These are phyloP conservation scores for Pseudodiploospora longispora DNA, from an alignment of 2,329 filamentous ascomycete genomes.

Conservation along the genomic window DNA sequence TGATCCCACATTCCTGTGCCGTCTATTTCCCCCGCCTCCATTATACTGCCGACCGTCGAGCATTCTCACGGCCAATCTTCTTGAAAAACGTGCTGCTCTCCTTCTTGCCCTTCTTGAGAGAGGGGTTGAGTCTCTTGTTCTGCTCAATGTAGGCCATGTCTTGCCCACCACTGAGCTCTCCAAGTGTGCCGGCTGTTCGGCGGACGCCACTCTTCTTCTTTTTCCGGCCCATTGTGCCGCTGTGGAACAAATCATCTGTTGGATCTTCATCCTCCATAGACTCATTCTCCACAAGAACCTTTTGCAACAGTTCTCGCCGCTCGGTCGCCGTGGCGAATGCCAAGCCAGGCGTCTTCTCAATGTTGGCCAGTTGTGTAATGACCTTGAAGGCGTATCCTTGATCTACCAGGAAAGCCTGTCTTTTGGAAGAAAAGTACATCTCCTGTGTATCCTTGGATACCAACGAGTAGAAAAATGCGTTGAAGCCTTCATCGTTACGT, in stretches of 20 bases:
- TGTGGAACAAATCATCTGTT: slow-evolving; percentile 33
- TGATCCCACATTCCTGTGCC: too few relatives aligned
- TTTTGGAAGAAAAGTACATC: slow-evolving; percentile 95
- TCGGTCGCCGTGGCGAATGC: slow-evolving; percentile 73
- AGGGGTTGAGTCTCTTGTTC: slow-evolving; percentile 59
- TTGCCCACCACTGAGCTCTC: slow-evolving; percentile 81
- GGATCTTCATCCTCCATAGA: slow-evolving; percentile 65
- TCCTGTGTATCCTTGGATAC: slow-evolving; percentile 97
- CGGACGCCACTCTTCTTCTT: slow-evolving; percentile 53
- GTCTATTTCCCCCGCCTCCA: too few relatives aligned
- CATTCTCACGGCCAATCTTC: slow-evolving; percentile 34
- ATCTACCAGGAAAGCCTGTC: slow-evolving; percentile 94
- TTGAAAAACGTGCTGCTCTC: slow-evolving; percentile 34
- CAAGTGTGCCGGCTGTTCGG: slow-evolving; percentile 76
- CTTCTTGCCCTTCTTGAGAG: slow-evolving; percentile 30
- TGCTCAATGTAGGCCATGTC: slow-evolving; percentile 96
- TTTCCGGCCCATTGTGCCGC: slow-evolving; percentile 38
- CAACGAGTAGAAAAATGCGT: slow-evolving; percentile 96
- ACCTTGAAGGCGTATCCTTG: slow-evolving; percentile 99
- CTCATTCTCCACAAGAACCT: slow-evolving; percentile 84
- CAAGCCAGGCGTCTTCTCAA: slow-evolving; percentile 74
- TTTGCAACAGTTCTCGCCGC: slow-evolving; percentile 76
- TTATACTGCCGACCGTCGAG: slow-evolving; percentile 19
- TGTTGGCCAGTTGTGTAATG: slow-evolving; percentile 88
- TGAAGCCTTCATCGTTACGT: slow-evolving; percentile 95